Evolutionary conservation across 1,139 yeast genomes (phyloP).

Genomic region (Komagataea norvegica): DNA sequence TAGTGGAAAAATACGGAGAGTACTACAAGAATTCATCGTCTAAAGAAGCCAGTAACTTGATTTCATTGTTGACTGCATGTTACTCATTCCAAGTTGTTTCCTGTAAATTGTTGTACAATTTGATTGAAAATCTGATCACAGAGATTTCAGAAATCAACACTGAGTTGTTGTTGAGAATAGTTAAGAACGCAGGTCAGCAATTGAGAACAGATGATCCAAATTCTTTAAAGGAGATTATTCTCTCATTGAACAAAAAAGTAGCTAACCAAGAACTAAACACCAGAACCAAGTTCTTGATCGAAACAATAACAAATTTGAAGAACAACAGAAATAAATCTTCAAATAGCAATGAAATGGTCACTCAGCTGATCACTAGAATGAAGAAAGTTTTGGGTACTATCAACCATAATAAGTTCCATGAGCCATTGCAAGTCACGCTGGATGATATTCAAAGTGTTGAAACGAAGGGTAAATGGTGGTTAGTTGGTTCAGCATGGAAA

Average conservation of each 20-base stretch:
- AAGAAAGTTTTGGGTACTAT: constrained; percentile 61
- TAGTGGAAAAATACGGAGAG: constrained; percentile 61
- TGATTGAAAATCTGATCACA: constrained; percentile 52
- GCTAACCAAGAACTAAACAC: constrained; percentile 43
- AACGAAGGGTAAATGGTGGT: constrained; percentile 95
- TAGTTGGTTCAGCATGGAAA: constrained; percentile 96
- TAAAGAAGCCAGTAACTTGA: constrained; percentile 63
- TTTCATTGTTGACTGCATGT: constrained; percentile 70
- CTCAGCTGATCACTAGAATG: constrained; percentile 51
- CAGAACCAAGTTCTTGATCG: constrained; percentile 79
- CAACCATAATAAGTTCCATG: constrained; percentile 44
- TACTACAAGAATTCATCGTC: constrained; percentile 29
- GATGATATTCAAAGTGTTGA: constrained; percentile 76
- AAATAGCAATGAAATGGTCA: constrained; percentile 39
- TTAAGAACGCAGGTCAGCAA: constrained; percentile 76
- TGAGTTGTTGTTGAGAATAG: constrained; percentile 66
- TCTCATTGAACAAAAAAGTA: constrained; percentile 47
- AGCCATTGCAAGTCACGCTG: constrained; percentile 79
- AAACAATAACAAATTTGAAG: constrained; percentile 77
- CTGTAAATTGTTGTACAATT: constrained; percentile 70
- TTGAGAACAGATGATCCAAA: constrained; percentile 87
- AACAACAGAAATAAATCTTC: constrained; percentile 59
- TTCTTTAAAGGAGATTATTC: constrained; percentile 75
- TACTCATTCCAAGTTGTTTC: constrained; percentile 76
- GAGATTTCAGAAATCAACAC: constrained; percentile 68